Evolutionary conservation across 805 yeast genomes (phyloP).

Genomic region (Candida michaelii): DNA sequence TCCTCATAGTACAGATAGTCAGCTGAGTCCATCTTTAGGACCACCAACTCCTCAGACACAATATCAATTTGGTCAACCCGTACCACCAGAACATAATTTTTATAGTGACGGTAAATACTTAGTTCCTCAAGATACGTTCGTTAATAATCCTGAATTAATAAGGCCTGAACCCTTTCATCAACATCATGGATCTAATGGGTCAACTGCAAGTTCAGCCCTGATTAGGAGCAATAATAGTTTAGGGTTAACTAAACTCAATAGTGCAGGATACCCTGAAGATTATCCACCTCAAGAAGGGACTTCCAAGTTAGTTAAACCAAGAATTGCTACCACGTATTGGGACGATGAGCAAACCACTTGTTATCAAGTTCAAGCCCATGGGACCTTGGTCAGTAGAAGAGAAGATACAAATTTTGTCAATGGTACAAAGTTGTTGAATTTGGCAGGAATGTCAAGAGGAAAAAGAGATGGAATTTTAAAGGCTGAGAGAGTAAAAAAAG

Average conservation of each 20-base stretch:
- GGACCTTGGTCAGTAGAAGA: conserved; percentile 34
- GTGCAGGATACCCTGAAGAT: conserved; percentile 1
- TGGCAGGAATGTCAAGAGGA: conserved; percentile 41
- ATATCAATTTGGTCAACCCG: conserved; percentile 3
- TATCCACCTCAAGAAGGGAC: conserved; percentile 1
- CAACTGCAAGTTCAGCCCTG: conserved; percentile 10
- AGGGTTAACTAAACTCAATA: background rate
- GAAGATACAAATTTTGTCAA: conserved; percentile 36
- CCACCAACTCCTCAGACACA: conserved; percentile 9
- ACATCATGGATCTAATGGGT: conserved; percentile 12
- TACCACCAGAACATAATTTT: background rate
- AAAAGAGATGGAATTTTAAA: conserved; percentile 41
- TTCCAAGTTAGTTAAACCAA: conserved; percentile 24
- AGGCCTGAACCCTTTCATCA: conserved; percentile 5
- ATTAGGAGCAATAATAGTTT: conserved; percentile 4
- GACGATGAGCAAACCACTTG: conserved; percentile 37
- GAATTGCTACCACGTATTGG: conserved; percentile 38
- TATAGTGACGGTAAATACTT: background rate
- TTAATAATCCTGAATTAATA: background rate
- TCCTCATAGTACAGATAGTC: background rate
- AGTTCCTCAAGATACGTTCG: background rate
- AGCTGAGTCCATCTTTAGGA: conserved; percentile 8
- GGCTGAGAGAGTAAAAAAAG: conserved; percentile 29
- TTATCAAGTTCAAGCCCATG: conserved; percentile 37
- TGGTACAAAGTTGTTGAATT: conserved; percentile 40